Base-by-base conservation (phyloP, 208 protist species). In the Tritrichomonas musculus region DNA sequence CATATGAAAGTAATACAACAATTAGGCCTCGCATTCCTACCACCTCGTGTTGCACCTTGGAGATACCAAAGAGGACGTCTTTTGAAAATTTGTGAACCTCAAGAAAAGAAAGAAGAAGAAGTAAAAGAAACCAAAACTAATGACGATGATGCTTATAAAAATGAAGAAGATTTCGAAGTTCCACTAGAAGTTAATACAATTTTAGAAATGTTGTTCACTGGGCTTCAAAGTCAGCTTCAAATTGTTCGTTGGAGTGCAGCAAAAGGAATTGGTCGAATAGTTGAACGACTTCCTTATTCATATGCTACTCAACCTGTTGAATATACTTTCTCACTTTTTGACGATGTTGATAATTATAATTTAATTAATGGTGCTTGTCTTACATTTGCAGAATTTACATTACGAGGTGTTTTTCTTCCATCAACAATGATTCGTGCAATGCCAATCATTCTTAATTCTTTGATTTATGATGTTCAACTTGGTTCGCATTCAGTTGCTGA, bases 301-400 rank as follows among this genome's bases (percentile, higher is more conserved):
- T 96, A 98, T 93, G 97, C 96, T 14, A 95, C 96, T 65, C 97
- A 99, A 64, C 95, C 99, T 20, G 96, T 99, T 53, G 93, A 93
- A 0, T 96, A 96, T 8, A 94, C 98, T 0, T 92, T 97, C 0
- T 95, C 97, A 69, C 93, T 96, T 27, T 97, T 98, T 94, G 84
- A 94, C 0, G 30, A 73, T 36, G 44, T 57, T 30, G 92, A 93
- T 47, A 49, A 92, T 9, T 39, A 84, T 36, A 88, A 88, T 50
- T 94, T 95, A 66, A 99, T 98, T 98, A 98, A 99, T 95, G 98
- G 98, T 75, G 97, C 96, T 11, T 97, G 98, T 93, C 96, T 99
- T 36, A 96, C 97, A 17, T 92, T 99, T 1, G 98, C 98, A 17
- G 98, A 99, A 95, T 95, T 99, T 50, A 97, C 97, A 82, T 94